Percentiles rank a stretch among this genome's conserved stretches.
Evolutionary conservation across 1,284 basidiomycete species (phyloP).

Genomic region (Sphagnurus paluster): DNA sequence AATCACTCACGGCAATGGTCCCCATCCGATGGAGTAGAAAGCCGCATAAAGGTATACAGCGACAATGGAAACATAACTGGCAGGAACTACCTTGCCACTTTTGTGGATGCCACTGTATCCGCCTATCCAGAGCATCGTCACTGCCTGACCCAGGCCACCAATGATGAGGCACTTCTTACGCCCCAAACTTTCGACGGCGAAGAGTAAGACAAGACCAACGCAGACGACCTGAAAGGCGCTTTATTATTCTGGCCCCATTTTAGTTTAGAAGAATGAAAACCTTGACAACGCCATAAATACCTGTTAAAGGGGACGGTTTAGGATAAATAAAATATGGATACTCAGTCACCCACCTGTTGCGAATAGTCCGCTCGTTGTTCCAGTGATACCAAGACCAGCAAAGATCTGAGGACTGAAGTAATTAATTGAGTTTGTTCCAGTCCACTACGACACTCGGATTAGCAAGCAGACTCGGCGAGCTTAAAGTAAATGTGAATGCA

Average conservation of each 20-base stretch:
- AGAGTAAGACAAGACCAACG: slow-evolving; percentile 37
- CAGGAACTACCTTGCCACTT: slow-evolving; percentile 32
- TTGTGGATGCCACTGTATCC: slow-evolving; percentile 44
- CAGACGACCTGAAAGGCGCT: slow-evolving; percentile 32
- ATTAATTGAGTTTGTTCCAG: slow-evolving; percentile 61
- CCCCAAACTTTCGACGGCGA: slow-evolving; percentile 46
- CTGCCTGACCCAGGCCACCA: slow-evolving; percentile 44
- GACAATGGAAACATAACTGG: slow-evolving; percentile 49
- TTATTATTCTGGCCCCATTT: neutral
- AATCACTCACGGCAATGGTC: slow-evolving; percentile 29
- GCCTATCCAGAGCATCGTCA: slow-evolving; percentile 53
- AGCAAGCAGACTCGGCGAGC: neutral
- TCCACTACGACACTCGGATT: slow-evolving; percentile 40
- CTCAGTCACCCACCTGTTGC: slow-evolving; percentile 40
- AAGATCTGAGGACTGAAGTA: slow-evolving; percentile 56
- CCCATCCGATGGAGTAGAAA: slow-evolving; percentile 46
- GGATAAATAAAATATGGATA: neutral
- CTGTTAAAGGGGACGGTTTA: slow-evolving; percentile 20
- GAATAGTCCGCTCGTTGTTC: slow-evolving; percentile 50
- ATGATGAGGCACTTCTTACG: slow-evolving; percentile 47
- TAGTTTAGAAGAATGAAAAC: slow-evolving; percentile 12
- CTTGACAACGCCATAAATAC: slow-evolving; percentile 64
- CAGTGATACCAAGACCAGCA: slow-evolving; percentile 52
- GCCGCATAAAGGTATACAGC: slow-evolving; percentile 50
- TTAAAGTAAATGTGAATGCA: neutral